These are phyloP conservation scores for Rhodocollybia butyracea DNA, from an alignment of 768 basidiomycete genomes.

Conservation along the genomic window DNA sequence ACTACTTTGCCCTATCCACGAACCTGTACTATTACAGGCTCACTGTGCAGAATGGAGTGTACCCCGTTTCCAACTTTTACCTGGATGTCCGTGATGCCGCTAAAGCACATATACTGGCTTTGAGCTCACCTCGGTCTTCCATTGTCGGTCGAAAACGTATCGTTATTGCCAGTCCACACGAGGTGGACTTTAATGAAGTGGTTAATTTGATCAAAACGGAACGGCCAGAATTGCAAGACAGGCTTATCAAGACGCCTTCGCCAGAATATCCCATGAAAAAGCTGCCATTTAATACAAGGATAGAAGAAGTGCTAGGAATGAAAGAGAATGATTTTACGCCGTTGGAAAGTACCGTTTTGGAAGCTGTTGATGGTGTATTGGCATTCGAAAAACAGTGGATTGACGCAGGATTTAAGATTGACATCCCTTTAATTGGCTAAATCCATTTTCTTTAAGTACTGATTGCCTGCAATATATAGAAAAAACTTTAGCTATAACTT, in stretches of 20 bases:
- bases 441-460: no score
- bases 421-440: no score
- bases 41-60: slow-evolving; percentile 17
- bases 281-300: slow-evolving; percentile 25
- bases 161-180: slow-evolving; percentile 26
- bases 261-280: slow-evolving; percentile 17
- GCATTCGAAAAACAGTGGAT: slow-evolving; percentile 13
- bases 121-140: slow-evolving; percentile 19
- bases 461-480: no score
- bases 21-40: slow-evolving; percentile 23
- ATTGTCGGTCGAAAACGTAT: slow-evolving; percentile 30
- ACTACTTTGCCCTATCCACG: slow-evolving; percentile 18
- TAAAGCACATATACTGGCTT: slow-evolving; percentile 25
- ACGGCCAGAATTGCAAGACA: slow-evolving; percentile 25
- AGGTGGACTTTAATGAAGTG: slow-evolving; percentile 17
- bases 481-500: no score
- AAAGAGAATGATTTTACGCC: slow-evolving; percentile 27
- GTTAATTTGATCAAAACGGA: slow-evolving; percentile 23
- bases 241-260: slow-evolving; percentile 20
- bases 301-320: slow-evolving; percentile 31
- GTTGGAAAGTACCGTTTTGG: slow-evolving; percentile 28
- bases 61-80: slow-evolving; percentile 20
- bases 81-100: slow-evolving; percentile 32
- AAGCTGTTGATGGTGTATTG: slow-evolving; percentile 22
- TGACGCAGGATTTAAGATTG: background rate